Base-by-base conservation (phyloP, 2,329 filamentous ascomycete species). In the Aspergillus fructus region DNA sequence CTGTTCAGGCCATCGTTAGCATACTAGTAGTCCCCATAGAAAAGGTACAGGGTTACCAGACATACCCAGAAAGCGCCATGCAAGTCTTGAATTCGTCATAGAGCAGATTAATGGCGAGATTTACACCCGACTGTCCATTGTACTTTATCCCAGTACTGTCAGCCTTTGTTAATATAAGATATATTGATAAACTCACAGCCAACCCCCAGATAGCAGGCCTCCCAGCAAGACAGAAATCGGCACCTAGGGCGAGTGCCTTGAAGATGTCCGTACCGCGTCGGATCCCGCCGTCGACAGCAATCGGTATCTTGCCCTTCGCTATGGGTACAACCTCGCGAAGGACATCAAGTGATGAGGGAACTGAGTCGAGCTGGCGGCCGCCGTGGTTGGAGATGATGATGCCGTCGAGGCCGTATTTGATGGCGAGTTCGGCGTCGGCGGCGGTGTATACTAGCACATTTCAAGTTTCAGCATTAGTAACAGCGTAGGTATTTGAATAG, bases 321-420 rank as follows among this genome's bases (percentile, higher is more conserved):
- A 55, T 30, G 3, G 46, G 56, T 1, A 15, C 56, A 11, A 40
- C 17, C 33, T 55, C 51, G 4, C 51, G 46, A 12, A 59, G 51
- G 15, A 40, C 48, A 13, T 59, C 56, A 3, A 59, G 17, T 3
- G 56, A 24, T 3, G 50, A 11, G 3, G 45, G 53, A 8, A 49
- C 46, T 3, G 37, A n/a, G 34, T 55, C 53, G 15, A 55, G 45
- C 5, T 59, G 56, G 11, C 56, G 46, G 6, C 56, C 50, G 6
- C 56, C 56, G 33, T 58, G 56, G 40, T 58, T 58, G 13, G 51
- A 55, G 8, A 59, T 52, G 41, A 59, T 30, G n/a, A 59, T 33
- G 5, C 56, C 52, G 19, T 59, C 56, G 15, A 51, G 17, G 6
- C 56, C 52, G 30, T 55, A 24, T 8, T 48, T 12, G 4, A 59